Evolutionary conservation across 345 rosid genomes (phyloP), one percentile per base, ranked within the genome.

Genomic region (Microthlaspi erraticum): DNA sequence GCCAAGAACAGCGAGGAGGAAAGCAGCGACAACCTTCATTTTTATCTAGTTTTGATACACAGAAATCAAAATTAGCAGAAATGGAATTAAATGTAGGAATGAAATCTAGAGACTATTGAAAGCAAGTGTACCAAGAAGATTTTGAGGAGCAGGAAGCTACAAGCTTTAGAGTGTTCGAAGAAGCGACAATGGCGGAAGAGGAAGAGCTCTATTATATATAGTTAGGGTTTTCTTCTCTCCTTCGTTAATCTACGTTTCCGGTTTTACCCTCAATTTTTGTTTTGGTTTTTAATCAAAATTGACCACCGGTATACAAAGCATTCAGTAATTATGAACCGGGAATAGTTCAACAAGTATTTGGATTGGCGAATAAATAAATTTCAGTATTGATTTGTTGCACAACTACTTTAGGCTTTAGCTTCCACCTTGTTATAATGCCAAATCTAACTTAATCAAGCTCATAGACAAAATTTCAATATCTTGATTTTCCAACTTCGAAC

Each of bases 21-120:
- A 89, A 16, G 88, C 88, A 23, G 90, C 96, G 44, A 83, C 64
- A 29, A 89, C 81, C 90, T 89, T 89, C 92, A 89, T 89, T 70
- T 70, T 46, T 29, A 64, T 72, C 67, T 70, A 67, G 17, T 16
- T 58, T 58, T 36, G n/a, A 56, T 17, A 18, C 26, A 55, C 3
- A 12, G 6, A 3, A 42, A 16, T 2, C 11, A 20, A 23, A 36
- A 14, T 1, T 39, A 70, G 23, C 31, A 49, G 41, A 59, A 31
- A 60, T 49, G 32, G 4, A 19, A 34, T 33, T 1, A n/a, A 18
- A 17, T 6, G 3, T 0, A 26, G 26, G 50, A 14, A 2, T 14
- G 2, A 5, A 23, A 70, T 14, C 5, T 5, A 16, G 19, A 59
- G 51, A 60, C 11, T 23, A 39, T 0, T 16, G 38, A 23, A 23